phyloP scores from a whole-genome alignment of 768 basidiomycete species.

The Boletus sp. region DNA sequence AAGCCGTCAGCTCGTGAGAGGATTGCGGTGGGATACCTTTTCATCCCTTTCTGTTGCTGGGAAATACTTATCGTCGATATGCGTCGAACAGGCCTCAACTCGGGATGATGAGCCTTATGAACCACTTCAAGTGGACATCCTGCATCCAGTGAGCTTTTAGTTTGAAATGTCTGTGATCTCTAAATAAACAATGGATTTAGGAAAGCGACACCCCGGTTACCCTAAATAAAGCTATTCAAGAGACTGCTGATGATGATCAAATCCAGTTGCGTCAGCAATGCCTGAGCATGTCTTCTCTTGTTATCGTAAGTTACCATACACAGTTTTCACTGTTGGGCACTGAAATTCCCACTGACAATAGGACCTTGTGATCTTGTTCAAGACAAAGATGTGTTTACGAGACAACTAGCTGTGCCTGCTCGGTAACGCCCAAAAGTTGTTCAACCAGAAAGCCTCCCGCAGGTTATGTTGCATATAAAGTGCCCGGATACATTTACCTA shows the following conservation, averaged over 20 bases:
- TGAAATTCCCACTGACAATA: slow-evolving; percentile 10
- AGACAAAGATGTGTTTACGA: slow-evolving; percentile 2
- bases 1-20: slow-evolving; percentile 25
- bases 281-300: slow-evolving; percentile 20
- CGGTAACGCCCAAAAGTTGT: neutral
- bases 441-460: neutral
- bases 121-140: neutral
- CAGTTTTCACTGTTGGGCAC: neutral
- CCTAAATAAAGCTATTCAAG: slow-evolving; percentile 8
- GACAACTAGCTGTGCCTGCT: neutral
- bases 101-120: neutral
- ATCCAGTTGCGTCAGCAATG: slow-evolving; percentile 5
- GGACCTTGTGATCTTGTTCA: slow-evolving; percentile 24
- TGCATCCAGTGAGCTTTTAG: slow-evolving; percentile 2
- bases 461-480: neutral
- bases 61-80: slow-evolving; percentile 6
- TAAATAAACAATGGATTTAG: slow-evolving; percentile 10
- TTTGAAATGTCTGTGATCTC: neutral
- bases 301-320: slow-evolving; percentile 19
- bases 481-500: neutral
- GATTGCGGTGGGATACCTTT: slow-evolving; percentile 18
- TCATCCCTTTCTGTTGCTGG: slow-evolving; percentile 4
- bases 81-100: slow-evolving; percentile 9
- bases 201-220: neutral
- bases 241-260: neutral